These are phyloP conservation scores for Raphanus sativus DNA, from an alignment of 345 rosid species.

Conservation along the genomic window DNA sequence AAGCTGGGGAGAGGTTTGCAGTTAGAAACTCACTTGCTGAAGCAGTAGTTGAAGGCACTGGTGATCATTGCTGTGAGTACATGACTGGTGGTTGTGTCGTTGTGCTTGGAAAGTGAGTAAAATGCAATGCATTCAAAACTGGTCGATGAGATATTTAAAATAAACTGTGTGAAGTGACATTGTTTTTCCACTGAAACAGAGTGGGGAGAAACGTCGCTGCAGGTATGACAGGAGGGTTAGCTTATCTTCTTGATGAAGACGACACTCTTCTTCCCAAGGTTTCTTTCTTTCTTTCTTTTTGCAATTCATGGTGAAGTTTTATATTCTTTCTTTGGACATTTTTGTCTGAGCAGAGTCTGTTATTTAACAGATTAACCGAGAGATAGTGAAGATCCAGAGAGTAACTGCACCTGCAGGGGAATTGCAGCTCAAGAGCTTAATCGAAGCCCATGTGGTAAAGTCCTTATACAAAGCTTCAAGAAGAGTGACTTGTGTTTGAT, in stretches of 20 bases:
- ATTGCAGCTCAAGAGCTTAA: conserved; percentile 85
- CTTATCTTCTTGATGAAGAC: conserved; percentile 91
- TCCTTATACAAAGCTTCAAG: conserved; percentile 4
- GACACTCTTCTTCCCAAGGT: conserved; percentile 89
- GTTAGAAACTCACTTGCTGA: conserved; percentile 96
- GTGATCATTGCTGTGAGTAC: conserved; percentile 97
- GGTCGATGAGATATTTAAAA: background rate
- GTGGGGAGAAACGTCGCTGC: conserved; percentile 99
- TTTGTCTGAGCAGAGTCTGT: background rate
- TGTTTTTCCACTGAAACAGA: conserved; percentile 44
- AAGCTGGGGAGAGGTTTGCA: conserved; percentile 98
- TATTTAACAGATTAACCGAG: conserved; percentile 65
- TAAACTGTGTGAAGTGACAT: background rate
- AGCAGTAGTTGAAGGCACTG: conserved; percentile 99
- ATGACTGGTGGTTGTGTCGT: conserved; percentile 99
- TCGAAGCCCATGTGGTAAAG: conserved; percentile 94
- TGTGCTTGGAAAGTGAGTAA: conserved; percentile 91
- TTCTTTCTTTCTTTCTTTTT: conserved; percentile 22
- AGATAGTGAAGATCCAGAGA: conserved; percentile 93
- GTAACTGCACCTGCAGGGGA: conserved; percentile 97
- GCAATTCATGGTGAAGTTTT: background rate
- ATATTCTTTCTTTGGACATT: conserved; percentile 1
- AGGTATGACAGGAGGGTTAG: conserved; percentile 99
- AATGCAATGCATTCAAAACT: background rate
- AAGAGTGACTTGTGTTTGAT: conserved; percentile 8